Percentiles rank a stretch among this genome's conserved stretches.
phyloP scores from a whole-genome alignment of 768 basidiomycete genomes.

The Calvatia gigantea region DNA sequence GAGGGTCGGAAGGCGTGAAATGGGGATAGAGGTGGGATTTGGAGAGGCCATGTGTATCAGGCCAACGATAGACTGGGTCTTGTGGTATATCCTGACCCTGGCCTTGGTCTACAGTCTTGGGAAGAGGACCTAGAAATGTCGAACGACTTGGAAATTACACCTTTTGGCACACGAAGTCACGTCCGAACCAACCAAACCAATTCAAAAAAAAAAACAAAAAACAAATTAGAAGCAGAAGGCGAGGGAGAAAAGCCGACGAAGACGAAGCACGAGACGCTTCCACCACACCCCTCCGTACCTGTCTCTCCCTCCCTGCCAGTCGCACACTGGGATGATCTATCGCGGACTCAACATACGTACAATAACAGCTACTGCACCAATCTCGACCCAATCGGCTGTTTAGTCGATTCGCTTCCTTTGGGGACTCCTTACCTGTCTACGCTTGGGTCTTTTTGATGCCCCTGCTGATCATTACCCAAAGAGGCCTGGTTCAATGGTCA shows the following conservation, averaged over 20 bases:
- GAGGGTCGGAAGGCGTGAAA: background rate
- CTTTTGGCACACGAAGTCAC: no score
- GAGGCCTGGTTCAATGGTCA: background rate
- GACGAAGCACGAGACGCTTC: background rate
- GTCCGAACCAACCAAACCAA: no score
- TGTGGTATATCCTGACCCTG: background rate
- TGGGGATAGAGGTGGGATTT: background rate
- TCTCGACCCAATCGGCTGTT: no score
- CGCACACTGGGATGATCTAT: no score
- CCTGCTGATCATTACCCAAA: constrained; percentile 3
- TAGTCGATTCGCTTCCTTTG: background rate
- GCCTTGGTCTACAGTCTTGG: background rate
- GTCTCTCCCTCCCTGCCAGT: no score
- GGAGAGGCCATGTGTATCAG: background rate
- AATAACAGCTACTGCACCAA: no score
- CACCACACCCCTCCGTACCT: background rate
- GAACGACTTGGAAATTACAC: background rate
- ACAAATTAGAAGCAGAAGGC: no score
- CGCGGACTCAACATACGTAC: no score
- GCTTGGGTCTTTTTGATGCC: background rate
- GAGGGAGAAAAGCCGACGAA: no score
- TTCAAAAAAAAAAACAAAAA: no score
- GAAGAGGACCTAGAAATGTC: background rate
- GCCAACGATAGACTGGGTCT: background rate
- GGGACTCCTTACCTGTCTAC: background rate